Conservation (phyloP, 306 rosid genomes). For the Bauhinia variegata region DNA sequence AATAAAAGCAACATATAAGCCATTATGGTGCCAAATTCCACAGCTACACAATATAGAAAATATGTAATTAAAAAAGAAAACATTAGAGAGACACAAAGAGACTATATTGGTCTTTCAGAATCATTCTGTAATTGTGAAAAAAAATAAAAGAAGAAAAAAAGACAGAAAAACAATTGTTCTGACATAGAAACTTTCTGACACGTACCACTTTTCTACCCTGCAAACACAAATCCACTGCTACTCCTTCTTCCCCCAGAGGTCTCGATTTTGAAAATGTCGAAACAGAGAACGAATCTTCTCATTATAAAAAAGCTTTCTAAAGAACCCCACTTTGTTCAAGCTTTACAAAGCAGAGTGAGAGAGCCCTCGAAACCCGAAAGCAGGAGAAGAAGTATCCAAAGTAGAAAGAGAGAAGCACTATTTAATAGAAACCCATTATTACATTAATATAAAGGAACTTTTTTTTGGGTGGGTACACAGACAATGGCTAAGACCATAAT, state of each 20-base stretch:
- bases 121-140: background rate
- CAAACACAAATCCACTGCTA: constrained; percentile 12
- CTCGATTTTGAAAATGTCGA: constrained; percentile 33
- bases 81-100: background rate
- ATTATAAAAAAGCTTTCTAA: constrained; percentile 27
- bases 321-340: constrained; percentile 39
- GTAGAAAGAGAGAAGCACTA: constrained; percentile 31
- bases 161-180: constrained; percentile 37
- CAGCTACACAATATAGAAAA: constrained; percentile 2
- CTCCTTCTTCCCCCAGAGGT: constrained; percentile 15
- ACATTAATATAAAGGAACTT: background rate
- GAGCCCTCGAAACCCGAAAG: constrained; percentile 42
- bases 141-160: background rate
- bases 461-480: background rate
- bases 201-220: constrained; percentile 21
- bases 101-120: constrained; percentile 24
- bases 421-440: constrained; percentile 32
- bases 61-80: constrained; percentile 2
- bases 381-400: constrained; percentile 52
- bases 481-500: background rate
- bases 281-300: constrained; percentile 41
- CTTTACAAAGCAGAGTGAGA: constrained; percentile 39
- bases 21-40: constrained; percentile 15
- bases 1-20: constrained; percentile 21
- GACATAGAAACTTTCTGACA: constrained; percentile 43